Evolutionary conservation across 805 yeast genomes (phyloP).

Genomic region (Schwanniomyces pseudopolymorphus): DNA sequence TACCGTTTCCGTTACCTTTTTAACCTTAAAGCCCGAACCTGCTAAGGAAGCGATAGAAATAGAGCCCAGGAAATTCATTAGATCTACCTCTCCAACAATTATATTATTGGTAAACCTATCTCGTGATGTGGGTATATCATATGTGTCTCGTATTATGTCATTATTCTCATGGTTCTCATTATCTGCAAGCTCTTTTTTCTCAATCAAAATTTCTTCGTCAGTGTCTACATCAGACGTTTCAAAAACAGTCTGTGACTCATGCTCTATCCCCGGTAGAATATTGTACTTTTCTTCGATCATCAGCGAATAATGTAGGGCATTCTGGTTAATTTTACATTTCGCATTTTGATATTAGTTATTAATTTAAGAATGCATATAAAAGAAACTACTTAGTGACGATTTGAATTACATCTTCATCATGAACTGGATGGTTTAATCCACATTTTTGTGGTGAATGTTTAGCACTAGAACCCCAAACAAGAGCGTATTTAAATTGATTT

Average conservation of each 20-base stretch:
- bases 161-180: slow-evolving; percentile 7
- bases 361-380: slow-evolving; percentile 1
- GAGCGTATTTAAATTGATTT: slow-evolving; percentile 86
- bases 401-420: slow-evolving; percentile 93
- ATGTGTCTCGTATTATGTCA: slow-evolving; percentile 13
- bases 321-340: not conserved
- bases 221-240: slow-evolving; percentile 49
- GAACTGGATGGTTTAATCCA: slow-evolving; percentile 78
- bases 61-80: slow-evolving; percentile 40
- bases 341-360: not conserved
- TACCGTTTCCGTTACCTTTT: slow-evolving; percentile 30
- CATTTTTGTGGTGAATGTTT: slow-evolving; percentile 97
- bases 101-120: slow-evolving; percentile 22
- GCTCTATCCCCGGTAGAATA: slow-evolving; percentile 19
- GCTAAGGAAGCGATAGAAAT: slow-evolving; percentile 16
- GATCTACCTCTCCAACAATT: slow-evolving; percentile 20
- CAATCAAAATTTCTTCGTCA: slow-evolving; percentile 15
- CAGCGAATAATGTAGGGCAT: not conserved
- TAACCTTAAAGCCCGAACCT: slow-evolving; percentile 22
- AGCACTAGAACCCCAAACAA: slow-evolving; percentile 95
- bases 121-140: slow-evolving; percentile 16
- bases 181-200: slow-evolving; percentile 1
- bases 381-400: slow-evolving; percentile 70
- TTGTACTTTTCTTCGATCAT: slow-evolving; percentile 9
- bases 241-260: slow-evolving; percentile 33